A percentile compares a stretch with the other conserved stretches of the same genome.
phyloP scores from a whole-genome alignment of 2,329 filamentous ascomycete genomes.

The Phialocephala subalpina region DNA sequence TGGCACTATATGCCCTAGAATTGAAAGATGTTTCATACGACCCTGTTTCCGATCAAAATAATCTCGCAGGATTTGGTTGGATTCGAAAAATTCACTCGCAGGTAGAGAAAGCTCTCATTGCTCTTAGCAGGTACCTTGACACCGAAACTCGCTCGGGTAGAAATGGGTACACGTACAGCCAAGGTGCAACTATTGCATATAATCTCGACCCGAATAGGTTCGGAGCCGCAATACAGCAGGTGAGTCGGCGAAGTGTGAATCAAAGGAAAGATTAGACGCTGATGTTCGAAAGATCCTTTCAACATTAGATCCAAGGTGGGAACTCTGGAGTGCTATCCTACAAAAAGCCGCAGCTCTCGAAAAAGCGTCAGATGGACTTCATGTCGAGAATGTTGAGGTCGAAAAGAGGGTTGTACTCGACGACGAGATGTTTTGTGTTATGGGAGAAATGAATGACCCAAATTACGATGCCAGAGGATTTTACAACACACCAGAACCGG shows the following conservation, averaged over 20 bases:
- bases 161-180: not conserved
- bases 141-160: not conserved
- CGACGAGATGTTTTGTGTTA: conserved; percentile 21
- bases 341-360: conserved; percentile 42
- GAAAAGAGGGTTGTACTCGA: conserved; percentile 25
- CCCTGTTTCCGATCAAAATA: conserved; percentile 10
- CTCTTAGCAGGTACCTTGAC: not conserved
- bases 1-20: not conserved
- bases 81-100: not conserved
- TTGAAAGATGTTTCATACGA: conserved; percentile 1
- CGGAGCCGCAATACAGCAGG: not conserved
- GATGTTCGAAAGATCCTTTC: conserved; percentile 1
- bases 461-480: not conserved
- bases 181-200: not conserved
- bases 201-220: conserved; percentile 2
- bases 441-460: not conserved
- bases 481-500: not conserved
- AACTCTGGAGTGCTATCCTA: conserved; percentile 41
- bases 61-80: not conserved
- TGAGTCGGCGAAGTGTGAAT: not conserved
- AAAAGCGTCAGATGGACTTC: conserved; percentile 8
- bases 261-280: not conserved
- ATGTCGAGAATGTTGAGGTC: conserved; percentile 32
- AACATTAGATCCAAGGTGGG: conserved; percentile 13
- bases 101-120: not conserved